Evolutionary conservation across 2,329 filamentous ascomycete species (phyloP).

Genomic region (Xenosphaeropsis pyriputrescens): DNA sequence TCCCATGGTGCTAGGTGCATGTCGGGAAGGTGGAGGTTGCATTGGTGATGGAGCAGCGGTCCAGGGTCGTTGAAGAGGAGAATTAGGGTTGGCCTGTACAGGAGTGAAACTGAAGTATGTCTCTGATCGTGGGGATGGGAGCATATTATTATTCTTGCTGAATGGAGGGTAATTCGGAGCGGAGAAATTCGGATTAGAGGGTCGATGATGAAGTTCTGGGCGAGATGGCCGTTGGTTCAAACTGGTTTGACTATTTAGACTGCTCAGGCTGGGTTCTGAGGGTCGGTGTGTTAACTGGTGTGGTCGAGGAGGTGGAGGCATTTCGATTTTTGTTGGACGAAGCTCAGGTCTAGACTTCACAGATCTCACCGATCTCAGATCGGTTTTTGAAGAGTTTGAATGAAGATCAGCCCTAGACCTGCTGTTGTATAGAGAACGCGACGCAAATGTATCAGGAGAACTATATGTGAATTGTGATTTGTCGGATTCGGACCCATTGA

Average conservation of each 20-base stretch:
- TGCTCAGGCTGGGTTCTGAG: background rate
- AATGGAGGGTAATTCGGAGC: background rate
- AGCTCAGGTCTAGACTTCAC: no score
- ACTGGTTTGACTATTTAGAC: background rate
- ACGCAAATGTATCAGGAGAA: no score
- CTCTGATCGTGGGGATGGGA: conserved; percentile 23
- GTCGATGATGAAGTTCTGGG: background rate
- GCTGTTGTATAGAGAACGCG: no score
- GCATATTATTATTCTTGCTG: background rate
- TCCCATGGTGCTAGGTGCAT: conserved; percentile 15
- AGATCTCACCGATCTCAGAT: no score
- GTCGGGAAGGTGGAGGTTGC: conserved; percentile 8
- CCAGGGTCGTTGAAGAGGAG: conserved; percentile 35
- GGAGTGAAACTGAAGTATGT: conserved; percentile 33
- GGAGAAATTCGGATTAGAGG: background rate
- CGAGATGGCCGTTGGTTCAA: background rate
- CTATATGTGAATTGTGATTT: no score
- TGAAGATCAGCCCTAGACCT: no score
- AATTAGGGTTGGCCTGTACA: conserved; percentile 47
- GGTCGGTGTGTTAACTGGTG: background rate
- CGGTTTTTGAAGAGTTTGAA: no score
- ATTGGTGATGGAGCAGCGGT: conserved; percentile 13
- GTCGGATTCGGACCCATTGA: no score
- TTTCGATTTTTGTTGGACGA: no score
- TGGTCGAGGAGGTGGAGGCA: no score